phyloP scores from a whole-genome alignment of 352 stramenopile species.

The Elongisporangium anandrum region DNA sequence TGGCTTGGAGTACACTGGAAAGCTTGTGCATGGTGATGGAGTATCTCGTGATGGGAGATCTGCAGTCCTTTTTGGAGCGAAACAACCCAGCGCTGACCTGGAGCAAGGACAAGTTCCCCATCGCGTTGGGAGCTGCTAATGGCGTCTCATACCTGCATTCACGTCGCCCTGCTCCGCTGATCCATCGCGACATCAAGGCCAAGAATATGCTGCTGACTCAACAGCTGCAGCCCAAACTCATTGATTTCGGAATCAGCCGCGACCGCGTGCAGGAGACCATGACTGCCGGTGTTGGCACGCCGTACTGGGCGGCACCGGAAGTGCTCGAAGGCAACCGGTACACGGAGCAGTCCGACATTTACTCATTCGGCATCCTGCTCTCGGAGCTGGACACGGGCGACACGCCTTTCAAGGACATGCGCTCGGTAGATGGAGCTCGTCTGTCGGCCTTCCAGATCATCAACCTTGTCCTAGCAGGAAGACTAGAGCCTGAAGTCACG shows the following conservation, averaged over 20 bases:
- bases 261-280: slow-evolving; percentile 10
- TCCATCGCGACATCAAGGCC: slow-evolving; percentile 78
- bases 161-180: slow-evolving; percentile 24
- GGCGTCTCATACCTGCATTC: slow-evolving; percentile 40
- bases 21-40: slow-evolving; percentile 49
- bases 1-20: slow-evolving; percentile 40
- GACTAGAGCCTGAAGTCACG: slow-evolving; percentile 33
- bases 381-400: slow-evolving; percentile 35
- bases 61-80: slow-evolving; percentile 30
- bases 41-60: slow-evolving; percentile 39
- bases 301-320: slow-evolving; percentile 64
- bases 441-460: slow-evolving; percentile 32
- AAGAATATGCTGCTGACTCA: slow-evolving; percentile 67
- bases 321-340: slow-evolving; percentile 50
- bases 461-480: slow-evolving; percentile 31
- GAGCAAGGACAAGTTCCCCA: slow-evolving; percentile 26
- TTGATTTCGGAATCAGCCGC: slow-evolving; percentile 38
- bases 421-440: not conserved
- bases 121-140: slow-evolving; percentile 37
- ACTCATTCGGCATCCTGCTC: slow-evolving; percentile 61
- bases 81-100: slow-evolving; percentile 22
- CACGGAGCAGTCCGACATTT: slow-evolving; percentile 65
- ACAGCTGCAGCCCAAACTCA: slow-evolving; percentile 23
- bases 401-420: slow-evolving; percentile 22
- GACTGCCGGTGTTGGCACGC: slow-evolving; percentile 50